Base-by-base conservation (phyloP, 495 filamentous ascomycete species). In the Xylaria flabelliformis region DNA sequence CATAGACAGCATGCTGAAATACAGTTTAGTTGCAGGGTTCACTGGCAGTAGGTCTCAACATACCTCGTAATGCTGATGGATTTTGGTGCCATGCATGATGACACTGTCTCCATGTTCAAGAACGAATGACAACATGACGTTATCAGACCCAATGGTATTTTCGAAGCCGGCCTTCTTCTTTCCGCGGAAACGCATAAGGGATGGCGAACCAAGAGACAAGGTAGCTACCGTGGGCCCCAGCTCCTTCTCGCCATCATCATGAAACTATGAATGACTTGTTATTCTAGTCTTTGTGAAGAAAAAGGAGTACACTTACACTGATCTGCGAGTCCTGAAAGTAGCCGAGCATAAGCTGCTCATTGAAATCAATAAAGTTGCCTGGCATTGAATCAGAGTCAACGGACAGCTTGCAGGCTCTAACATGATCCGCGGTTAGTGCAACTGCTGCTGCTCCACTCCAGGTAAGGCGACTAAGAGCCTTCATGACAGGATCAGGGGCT, bases 211-310 rank as follows among this genome's bases (percentile, higher is more conserved):
- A 3, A 97, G 83, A 0, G 93, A 94, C 1, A 95, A 81, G 0
- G 93, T 91, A 0, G 91, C 91, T 34, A 97, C 90, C 0, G 88
- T 93, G 1, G 92, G 91, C 0, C 93, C 94, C 1, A 97, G 85
- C 0, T 88, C 87, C 0, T 77, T 80, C 78, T 97, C 94, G 0
- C 94, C 94, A 71, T 97, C 94, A 75, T 97, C 94, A 67, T 97
- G 94, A 70, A 88, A 94, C 90, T 96, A 76, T 32, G 69, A 32
- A 36, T 72, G 58, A n/a, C 5, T 29, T 41, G 53, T 85, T 72
- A 83, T 79, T 24, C 56, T 61, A 19, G 44, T 21, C 51, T 24
- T 51, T 65, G 0, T 41, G 3, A 8, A 56, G 8, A 10, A 61
- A 19, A 15, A 41, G 0, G 51, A n/a, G 67, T 13, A 21, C 4